phyloP scores from a whole-genome alignment of 805 yeast genomes.

The Tetrapisispora phaffii region DNA sequence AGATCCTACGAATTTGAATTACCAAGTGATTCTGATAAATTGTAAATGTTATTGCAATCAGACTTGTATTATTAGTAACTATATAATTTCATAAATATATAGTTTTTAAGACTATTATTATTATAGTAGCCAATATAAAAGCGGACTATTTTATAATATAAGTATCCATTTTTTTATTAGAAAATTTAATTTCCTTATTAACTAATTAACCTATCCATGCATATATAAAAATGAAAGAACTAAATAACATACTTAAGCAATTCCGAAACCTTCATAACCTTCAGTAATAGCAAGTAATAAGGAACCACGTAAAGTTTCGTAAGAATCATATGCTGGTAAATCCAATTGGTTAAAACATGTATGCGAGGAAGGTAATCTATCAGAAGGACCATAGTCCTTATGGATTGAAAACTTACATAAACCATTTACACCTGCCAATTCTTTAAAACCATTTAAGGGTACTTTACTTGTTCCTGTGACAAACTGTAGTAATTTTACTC shows the following conservation, averaged over 20 bases:
- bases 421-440: conserved; percentile 79
- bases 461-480: conserved; percentile 97
- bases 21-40: neutral
- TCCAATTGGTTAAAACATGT: conserved; percentile 95
- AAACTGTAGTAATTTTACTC: conserved; percentile 89
- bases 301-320: conserved; percentile 75
- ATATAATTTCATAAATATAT: neutral
- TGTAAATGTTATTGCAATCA: neutral
- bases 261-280: conserved; percentile 92
- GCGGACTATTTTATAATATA: too few relatives aligned
- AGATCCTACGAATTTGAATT: conserved; percentile 76
- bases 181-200: too few relatives aligned
- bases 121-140: too few relatives aligned
- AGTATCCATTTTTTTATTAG: too few relatives aligned
- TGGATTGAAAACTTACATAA: conserved; percentile 80
- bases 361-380: conserved; percentile 88
- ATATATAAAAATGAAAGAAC: neutral
- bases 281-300: conserved; percentile 80
- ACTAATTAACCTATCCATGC: too few relatives aligned
- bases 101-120: neutral
- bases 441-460: conserved; percentile 88
- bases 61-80: conserved; percentile 1
- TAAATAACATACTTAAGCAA: conserved; percentile 15
- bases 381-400: conserved; percentile 75
- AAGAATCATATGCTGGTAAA: conserved; percentile 84